Evolutionary conservation across 306 rosid species (phyloP).

Genomic region (Prinsepia uniflora): DNA sequence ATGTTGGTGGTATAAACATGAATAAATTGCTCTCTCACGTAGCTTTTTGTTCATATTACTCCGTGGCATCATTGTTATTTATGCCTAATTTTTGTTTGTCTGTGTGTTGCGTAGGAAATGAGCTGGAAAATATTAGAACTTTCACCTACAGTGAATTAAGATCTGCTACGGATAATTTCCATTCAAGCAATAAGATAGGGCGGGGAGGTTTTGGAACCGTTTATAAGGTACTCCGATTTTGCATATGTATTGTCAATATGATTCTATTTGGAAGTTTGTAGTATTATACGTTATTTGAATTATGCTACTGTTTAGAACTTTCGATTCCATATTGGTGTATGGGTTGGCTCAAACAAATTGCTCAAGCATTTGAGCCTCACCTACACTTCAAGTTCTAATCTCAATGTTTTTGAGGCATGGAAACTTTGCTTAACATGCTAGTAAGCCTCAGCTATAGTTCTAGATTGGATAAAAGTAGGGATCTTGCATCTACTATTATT

Average conservation of each 20-base stretch:
- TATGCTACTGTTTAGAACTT: background rate
- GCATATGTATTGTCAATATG: background rate
- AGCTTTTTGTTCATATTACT: conserved; percentile 5
- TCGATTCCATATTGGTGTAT: background rate
- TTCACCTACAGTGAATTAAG: conserved; percentile 67
- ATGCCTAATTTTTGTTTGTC: background rate
- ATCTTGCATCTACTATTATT: background rate
- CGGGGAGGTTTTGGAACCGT: conserved; percentile 94
- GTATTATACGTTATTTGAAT: background rate
- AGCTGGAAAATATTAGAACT: conserved; percentile 42
- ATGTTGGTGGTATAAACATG: conserved; percentile 50
- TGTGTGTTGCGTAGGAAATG: conserved; percentile 43
- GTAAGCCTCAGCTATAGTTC: background rate
- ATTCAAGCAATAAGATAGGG: conserved; percentile 66
- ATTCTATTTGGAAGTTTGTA: background rate
- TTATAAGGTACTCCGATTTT: conserved; percentile 54
- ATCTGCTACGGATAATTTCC: conserved; percentile 68
- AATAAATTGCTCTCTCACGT: background rate
- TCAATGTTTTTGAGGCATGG: background rate
- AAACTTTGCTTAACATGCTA: background rate
- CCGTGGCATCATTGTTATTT: background rate
- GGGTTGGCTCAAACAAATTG: conserved; percentile 1
- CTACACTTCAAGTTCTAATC: background rate
- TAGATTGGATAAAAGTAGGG: background rate
- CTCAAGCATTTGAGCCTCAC: conserved; percentile 1